Conservation (phyloP, 208 protist genomes). For the Phytomonas serpens region DNA sequence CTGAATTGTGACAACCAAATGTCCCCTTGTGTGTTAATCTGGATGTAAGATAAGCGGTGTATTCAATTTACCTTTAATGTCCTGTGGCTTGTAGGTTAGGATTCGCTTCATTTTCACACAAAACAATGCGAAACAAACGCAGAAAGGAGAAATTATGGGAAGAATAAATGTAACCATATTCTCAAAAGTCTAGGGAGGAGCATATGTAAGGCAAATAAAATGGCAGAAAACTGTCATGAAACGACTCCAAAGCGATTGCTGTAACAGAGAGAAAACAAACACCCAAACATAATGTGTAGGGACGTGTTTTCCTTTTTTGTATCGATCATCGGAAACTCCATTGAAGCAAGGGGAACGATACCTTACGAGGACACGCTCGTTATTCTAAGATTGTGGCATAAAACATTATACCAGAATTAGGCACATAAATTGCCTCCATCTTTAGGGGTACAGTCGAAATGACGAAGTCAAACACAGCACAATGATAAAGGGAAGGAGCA, state of each 20-base stretch:
- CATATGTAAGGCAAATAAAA: background rate
- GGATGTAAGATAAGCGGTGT: background rate
- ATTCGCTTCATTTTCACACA: background rate
- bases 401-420: background rate
- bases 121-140: background rate
- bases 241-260: background rate
- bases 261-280: background rate
- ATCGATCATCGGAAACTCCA: background rate
- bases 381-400: background rate
- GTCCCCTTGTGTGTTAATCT: background rate
- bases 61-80: background rate
- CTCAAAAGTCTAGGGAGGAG: background rate
- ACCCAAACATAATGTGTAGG: background rate
- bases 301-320: background rate
- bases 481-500: background rate
- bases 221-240: background rate
- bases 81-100: background rate
- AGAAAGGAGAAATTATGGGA: background rate
- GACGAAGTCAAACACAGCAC: background rate
- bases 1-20: background rate
- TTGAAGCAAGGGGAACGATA: background rate
- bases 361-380: background rate
- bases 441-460: background rate
- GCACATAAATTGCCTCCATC: background rate
- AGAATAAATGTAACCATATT: background rate